Evolutionary conservation across 1,284 basidiomycete genomes (phyloP), one percentile per base, ranked within the genome.

Genomic region (Austroboletus rostrupii): DNA sequence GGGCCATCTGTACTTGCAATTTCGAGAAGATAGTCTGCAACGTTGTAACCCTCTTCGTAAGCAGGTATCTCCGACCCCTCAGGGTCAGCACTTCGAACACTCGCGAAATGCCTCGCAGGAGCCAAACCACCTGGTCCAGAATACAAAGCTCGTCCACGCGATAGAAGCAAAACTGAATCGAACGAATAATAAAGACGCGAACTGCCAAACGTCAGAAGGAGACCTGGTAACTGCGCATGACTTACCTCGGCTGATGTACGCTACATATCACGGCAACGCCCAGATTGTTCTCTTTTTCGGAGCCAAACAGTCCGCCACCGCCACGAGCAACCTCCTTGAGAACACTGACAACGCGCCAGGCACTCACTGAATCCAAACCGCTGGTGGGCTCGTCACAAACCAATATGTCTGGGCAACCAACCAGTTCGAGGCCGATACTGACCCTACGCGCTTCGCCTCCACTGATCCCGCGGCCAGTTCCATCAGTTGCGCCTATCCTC

Each of bases 11-110:
- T 81, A 57, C 81, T 87, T 1, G 92, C 90, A 43, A 95, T 77
- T 56, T 95, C 92, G 13, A 96, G 75, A 14, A 95, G 76, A 62
- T 92, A 88, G 66, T 97, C 92, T 0, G 92, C 92, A 16, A 94
- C 79, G 57, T 95, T 96, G 72, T 93, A 92, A 0, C 89, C 90
- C 38, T 80, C 72, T 12, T 77, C 78, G 50, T 80, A 83, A 19
- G 72, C 74, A 14, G 58, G 60, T 16, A 73, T 23, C 41, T 62
- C 64, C 36, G 67, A 61, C 20, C 69, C 69, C 11, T 70, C 66
- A 4, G 66, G 52, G 1, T 64, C 70, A 1, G 56, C 43, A 48
- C 56, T 78, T 71, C 57, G 64, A 32, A 45, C 72, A 63, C 45
- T 63, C 51, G 74, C 75, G 51, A 95, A 89, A 62, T 87, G 76